phyloP scores from a whole-genome alignment of 1,139 yeast species.

The Geotrichum candidum region DNA sequence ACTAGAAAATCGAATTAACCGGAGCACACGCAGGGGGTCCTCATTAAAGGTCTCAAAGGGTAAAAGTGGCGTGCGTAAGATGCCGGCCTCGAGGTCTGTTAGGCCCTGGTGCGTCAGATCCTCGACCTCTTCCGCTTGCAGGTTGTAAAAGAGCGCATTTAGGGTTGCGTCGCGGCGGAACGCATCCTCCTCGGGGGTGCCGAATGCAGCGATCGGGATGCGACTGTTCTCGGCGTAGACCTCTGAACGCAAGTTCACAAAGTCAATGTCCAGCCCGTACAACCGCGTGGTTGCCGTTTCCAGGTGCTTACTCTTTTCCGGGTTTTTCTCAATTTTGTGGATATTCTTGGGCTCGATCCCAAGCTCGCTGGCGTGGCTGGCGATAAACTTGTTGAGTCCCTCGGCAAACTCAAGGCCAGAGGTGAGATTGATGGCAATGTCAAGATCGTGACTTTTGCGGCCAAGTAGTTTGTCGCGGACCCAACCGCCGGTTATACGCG shows the following conservation, averaged over 20 bases:
- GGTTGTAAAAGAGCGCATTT: conserved; percentile 80
- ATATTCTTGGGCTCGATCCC: conserved; percentile 48
- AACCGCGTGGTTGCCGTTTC: conserved; percentile 93
- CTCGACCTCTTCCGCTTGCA: conserved; percentile 61
- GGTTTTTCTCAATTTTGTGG: conserved; percentile 84
- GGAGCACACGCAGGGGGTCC: conserved; percentile 83
- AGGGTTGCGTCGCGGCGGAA: conserved; percentile 89
- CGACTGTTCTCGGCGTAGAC: conserved; percentile 76
- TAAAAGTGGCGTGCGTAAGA: conserved; percentile 79
- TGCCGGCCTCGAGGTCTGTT: conserved; percentile 59
- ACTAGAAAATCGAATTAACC: conserved; percentile 80
- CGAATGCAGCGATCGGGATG: conserved; percentile 63
- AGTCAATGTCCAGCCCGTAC: conserved; percentile 77
- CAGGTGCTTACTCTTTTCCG: conserved; percentile 89
- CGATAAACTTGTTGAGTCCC: conserved; percentile 51
- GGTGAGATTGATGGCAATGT: conserved; percentile 76
- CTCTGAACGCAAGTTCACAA: conserved; percentile 85
- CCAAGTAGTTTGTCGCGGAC: conserved; percentile 90
- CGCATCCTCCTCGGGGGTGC: conserved; percentile 91
- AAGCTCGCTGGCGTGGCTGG: conserved; percentile 29
- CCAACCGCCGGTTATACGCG: conserved; percentile 98
- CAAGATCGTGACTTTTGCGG: conserved; percentile 74
- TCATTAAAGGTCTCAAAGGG: conserved; percentile 83
- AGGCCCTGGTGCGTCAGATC: conserved; percentile 78
- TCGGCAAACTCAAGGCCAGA: conserved; percentile 85